Conservation (phyloP, 148 eudicot species). For the Chenopodium formosanum region DNA sequence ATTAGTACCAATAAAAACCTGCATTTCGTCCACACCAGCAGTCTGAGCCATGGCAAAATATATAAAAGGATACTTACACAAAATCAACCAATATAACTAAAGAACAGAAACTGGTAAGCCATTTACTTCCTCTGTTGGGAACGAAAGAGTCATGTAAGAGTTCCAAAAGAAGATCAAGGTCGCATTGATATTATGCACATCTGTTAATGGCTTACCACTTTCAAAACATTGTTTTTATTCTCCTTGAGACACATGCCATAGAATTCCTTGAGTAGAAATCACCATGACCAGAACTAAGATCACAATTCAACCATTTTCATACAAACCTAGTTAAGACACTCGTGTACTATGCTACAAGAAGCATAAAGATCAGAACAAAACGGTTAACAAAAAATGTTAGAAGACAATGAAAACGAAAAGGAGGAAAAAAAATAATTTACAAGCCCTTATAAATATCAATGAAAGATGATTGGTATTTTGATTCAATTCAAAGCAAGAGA, state of each 20-base stretch:
- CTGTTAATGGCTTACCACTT: too few relatives aligned
- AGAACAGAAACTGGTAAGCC: not conserved
- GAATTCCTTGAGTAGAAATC: not conserved
- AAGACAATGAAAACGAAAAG: not conserved
- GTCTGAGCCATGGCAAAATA: conserved; percentile 4
- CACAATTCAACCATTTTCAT: not conserved
- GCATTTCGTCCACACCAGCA: conserved; percentile 27
- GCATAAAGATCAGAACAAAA: not conserved
- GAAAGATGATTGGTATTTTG: not conserved
- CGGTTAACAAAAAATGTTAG: not conserved
- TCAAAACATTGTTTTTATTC: too few relatives aligned
- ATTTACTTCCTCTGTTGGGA: not conserved
- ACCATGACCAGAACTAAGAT: not conserved
- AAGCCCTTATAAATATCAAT: not conserved
- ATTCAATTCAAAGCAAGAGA: not conserved
- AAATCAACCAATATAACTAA: not conserved
- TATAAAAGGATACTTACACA: too few relatives aligned
- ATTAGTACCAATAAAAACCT: conserved; percentile 62
- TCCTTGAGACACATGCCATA: too few relatives aligned
- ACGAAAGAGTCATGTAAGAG: not conserved
- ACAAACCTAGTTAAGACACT: not conserved
- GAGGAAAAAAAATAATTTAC: not conserved
- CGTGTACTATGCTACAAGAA: not conserved
- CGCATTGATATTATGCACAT: too few relatives aligned
- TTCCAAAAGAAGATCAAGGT: not conserved